Conservation (phyloP, 169 alveolate genomes). For the Blepharisma undulans region DNA sequence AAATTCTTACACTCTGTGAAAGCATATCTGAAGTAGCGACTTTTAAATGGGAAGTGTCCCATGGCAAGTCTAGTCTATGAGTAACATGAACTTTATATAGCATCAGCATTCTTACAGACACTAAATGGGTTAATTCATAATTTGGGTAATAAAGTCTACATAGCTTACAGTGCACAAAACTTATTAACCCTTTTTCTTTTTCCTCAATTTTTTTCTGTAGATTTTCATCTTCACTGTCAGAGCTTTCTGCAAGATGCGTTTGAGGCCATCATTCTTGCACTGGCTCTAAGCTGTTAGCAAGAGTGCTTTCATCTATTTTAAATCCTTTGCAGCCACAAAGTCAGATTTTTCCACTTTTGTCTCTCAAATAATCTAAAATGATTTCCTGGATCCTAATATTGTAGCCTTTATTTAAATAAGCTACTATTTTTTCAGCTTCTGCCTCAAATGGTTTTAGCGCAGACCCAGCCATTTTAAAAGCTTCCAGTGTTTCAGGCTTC, state of each 20-base stretch:
- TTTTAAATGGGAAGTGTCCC: constrained; percentile 32
- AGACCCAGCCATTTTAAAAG: constrained; percentile 24
- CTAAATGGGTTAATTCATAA: constrained; percentile 28
- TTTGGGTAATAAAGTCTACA: constrained; percentile 40
- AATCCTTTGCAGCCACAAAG: constrained; percentile 15
- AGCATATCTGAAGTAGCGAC: constrained; percentile 19
- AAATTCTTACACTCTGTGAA: constrained; percentile 29
- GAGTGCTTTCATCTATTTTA: constrained; percentile 12
- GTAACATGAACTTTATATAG: constrained; percentile 14
- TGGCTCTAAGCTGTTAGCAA: background rate
- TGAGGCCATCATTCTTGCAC: constrained; percentile 10
- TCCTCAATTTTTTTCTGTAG: background rate
- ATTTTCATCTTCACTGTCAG: background rate
- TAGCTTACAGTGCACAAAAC: constrained; percentile 35
- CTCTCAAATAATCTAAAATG: constrained; percentile 27
- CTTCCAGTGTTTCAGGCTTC: constrained; percentile 25
- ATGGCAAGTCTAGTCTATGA: constrained; percentile 27
- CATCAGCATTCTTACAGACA: constrained; percentile 29
- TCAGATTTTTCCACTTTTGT: constrained; percentile 19
- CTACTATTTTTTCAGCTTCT: constrained; percentile 18
- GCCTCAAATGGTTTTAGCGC: background rate
- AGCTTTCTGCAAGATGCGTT: background rate
- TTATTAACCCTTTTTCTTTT: constrained; percentile 17
- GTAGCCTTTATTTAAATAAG: constrained; percentile 21
- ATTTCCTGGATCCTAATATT: constrained; percentile 27